Percentiles rank a stretch among this genome's conserved stretches.
These are phyloP conservation scores for Panicum hallii DNA, from an alignment of 202 grass and related monocot genomes.

Conservation along the genomic window DNA sequence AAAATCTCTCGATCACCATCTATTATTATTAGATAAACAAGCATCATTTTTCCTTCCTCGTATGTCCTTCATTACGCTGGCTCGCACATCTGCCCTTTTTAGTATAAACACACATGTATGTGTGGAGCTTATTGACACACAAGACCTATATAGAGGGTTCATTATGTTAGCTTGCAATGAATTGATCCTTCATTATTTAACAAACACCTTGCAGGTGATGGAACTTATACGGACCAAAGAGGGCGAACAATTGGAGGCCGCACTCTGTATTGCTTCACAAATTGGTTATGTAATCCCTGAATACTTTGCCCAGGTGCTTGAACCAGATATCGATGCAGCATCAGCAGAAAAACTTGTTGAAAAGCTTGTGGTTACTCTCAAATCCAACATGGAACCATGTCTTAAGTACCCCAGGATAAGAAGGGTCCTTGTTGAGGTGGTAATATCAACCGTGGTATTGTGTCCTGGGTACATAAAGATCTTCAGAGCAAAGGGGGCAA, in stretches of 20 bases:
- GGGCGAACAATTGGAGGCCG: constrained; percentile 6
- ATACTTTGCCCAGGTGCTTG: neutral
- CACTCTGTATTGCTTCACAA: constrained; percentile 1
- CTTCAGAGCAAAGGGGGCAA: neutral
- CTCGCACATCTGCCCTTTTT: too few species aligned
- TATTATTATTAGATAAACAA: neutral
- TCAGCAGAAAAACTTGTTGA: neutral
- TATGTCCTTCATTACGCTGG: neutral
- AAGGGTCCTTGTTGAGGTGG: neutral
- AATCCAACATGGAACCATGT: neutral
- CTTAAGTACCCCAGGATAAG: neutral
- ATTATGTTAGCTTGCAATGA: too few species aligned
- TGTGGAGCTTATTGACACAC: too few species aligned
- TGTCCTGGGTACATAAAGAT: neutral
- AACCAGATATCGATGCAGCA: neutral
- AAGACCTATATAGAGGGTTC: too few species aligned
- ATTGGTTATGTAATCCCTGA: neutral
- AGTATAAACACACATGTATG: too few species aligned
- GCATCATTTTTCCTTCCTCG: neutral
- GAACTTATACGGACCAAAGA: neutral
- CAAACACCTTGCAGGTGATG: constrained; percentile 2
- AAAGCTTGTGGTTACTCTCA: neutral
- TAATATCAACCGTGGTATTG: neutral
- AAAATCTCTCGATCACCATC: neutral
- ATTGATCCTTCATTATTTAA: too few species aligned